Evolutionary conservation across 2,329 filamentous ascomycete species (phyloP).

Genomic region (Paramyrothecium sp.): DNA sequence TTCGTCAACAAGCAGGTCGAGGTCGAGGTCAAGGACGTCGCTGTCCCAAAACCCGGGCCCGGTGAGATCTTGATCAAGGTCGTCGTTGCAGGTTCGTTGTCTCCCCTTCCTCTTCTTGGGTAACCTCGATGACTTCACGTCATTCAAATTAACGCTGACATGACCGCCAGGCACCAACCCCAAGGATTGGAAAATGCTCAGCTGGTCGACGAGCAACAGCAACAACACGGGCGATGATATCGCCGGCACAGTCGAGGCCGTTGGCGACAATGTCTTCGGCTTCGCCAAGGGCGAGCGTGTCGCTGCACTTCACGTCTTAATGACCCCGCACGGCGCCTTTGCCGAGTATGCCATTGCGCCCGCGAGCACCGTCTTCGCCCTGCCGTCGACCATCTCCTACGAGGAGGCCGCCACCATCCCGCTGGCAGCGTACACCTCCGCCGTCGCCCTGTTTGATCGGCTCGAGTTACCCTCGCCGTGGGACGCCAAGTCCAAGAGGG

Average conservation of each 20-base stretch:
- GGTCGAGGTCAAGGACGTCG: neutral
- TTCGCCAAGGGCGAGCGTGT: conserved; percentile 40
- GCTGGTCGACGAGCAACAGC: neutral
- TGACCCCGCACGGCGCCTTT: conserved; percentile 48
- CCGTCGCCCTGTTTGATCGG: conserved; percentile 44
- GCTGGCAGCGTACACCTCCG: conserved; percentile 52
- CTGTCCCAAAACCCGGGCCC: neutral
- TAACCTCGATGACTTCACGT: neutral
- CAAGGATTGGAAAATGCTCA: conserved; percentile 23
- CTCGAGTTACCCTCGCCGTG: conserved; percentile 50
- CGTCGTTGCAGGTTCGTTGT: neutral
- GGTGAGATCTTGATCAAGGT: neutral
- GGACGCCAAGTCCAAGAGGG: no score
- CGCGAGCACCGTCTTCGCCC: conserved; percentile 55
- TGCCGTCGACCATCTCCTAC: conserved; percentile 45
- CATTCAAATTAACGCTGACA: no score
- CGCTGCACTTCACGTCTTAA: conserved; percentile 51
- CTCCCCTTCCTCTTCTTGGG: neutral
- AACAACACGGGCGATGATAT: conserved; percentile 22
- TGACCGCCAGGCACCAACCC: conserved; percentile 24
- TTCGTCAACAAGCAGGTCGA: neutral
- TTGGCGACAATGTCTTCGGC: conserved; percentile 15
- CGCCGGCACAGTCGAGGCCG: conserved; percentile 15
- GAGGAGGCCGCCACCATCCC: conserved; percentile 59
- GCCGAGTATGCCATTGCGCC: conserved; percentile 61